These are phyloP conservation scores for Salix purpurea DNA, from an alignment of 345 rosid species.

Conservation along the genomic window DNA sequence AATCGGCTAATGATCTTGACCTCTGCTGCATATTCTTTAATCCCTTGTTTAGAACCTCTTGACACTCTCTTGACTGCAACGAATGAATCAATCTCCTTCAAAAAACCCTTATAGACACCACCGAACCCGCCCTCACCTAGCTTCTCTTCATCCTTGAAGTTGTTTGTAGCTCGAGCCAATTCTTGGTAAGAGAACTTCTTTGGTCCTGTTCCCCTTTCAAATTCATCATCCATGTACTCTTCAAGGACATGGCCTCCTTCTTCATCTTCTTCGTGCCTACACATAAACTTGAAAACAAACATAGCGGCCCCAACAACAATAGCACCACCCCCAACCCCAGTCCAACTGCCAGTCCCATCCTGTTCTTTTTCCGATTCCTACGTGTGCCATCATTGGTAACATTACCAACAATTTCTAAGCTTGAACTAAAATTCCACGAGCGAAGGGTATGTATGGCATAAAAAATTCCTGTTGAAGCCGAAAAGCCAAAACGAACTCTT, in stretches of 20 bases:
- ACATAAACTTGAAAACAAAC: not conserved
- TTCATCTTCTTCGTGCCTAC: not conserved
- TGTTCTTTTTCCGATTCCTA: too few relatives aligned
- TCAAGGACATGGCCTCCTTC: not conserved
- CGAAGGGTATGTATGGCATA: not conserved
- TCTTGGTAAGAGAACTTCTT: conserved; percentile 20
- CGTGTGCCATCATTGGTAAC: too few relatives aligned
- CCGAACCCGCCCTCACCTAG: conserved; percentile 38
- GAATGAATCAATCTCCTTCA: conserved; percentile 1
- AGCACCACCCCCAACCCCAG: not conserved
- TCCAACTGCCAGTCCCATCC: too few relatives aligned
- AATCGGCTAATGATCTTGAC: conserved; percentile 31
- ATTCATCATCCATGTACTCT: conserved; percentile 9
- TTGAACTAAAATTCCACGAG: not conserved
- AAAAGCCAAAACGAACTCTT: not conserved
- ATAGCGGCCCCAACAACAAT: not conserved
- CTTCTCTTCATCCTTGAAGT: conserved; percentile 23
- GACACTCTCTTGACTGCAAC: conserved; percentile 26
- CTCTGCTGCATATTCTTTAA: conserved; percentile 25
- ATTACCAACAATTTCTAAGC: not conserved
- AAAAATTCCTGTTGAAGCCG: not conserved
- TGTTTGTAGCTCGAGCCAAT: conserved; percentile 24
- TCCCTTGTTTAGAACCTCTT: conserved; percentile 15
- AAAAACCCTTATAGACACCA: conserved; percentile 22
- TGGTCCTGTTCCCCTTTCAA: conserved; percentile 21